Percentiles rank a stretch among this genome's conserved stretches.
phyloP scores from a whole-genome alignment of 2,329 filamentous ascomycete species.

The Aspergillaceae sp. region DNA sequence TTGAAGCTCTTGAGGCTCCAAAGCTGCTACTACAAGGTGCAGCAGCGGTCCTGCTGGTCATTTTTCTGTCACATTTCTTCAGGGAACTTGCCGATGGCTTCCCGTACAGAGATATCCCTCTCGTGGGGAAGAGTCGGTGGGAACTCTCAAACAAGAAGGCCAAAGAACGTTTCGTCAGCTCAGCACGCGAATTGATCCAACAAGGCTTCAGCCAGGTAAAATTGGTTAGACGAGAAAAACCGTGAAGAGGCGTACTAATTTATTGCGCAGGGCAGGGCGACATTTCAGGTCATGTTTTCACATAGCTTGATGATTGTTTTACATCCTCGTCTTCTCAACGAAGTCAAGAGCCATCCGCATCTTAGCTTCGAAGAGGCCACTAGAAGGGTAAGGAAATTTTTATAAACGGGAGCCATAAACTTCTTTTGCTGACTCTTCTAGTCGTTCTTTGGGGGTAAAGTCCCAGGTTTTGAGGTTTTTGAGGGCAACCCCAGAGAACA shows the following conservation, averaged over 20 bases:
- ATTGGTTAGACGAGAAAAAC: background rate
- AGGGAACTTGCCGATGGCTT: conserved; percentile 19
- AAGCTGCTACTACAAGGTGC: conserved; percentile 14
- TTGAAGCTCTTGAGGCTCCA: conserved; percentile 15
- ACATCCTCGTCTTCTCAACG: conserved; percentile 23
- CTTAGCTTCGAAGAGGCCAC: conserved; percentile 18
- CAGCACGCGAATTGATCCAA: conserved; percentile 15
- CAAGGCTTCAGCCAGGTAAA: conserved; percentile 23
- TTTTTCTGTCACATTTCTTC: conserved; percentile 17
- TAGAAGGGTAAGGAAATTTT: conserved; percentile 11
- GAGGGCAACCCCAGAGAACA: conserved; percentile 7
- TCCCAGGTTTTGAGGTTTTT: conserved; percentile 25
- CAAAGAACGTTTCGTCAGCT: conserved; percentile 16
- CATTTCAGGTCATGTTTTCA: conserved; percentile 21
- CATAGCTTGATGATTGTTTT: conserved; percentile 19
- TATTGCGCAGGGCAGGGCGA: conserved; percentile 11
- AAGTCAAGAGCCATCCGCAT: conserved; percentile 25
- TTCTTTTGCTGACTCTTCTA: conserved; percentile 7
- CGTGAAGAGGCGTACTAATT: background rate
- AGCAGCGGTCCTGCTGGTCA: conserved; percentile 10
- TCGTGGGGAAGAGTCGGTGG: conserved; percentile 22
- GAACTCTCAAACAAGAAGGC: conserved; percentile 25
- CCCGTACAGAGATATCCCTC: conserved; percentile 18
- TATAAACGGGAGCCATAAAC: background rate
- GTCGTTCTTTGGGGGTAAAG: conserved; percentile 21